These are phyloP conservation scores for Neofusicoccum ribis DNA, from an alignment of 2,329 filamentous ascomycete species.

Conservation along the genomic window DNA sequence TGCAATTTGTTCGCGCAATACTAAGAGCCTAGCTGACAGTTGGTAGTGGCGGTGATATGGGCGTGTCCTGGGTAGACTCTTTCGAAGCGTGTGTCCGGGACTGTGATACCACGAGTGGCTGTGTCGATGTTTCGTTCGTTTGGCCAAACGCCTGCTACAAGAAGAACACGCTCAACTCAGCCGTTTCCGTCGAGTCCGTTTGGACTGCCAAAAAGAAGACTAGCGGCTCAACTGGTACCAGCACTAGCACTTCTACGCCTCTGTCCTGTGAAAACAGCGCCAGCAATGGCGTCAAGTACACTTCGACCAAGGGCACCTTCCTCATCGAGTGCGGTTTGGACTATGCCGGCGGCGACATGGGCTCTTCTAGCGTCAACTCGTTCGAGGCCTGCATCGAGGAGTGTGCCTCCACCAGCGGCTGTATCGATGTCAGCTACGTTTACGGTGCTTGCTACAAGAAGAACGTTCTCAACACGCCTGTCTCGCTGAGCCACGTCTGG, in stretches of 20 bases:
- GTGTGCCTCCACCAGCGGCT: slow-evolving; percentile 17
- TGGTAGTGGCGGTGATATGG: slow-evolving; percentile 18
- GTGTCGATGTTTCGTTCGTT: slow-evolving; percentile 23
- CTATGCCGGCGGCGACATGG: slow-evolving; percentile 16
- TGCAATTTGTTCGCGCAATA: background rate
- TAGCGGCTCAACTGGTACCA: background rate
- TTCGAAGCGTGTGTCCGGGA: slow-evolving; percentile 21
- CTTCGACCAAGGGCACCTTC: slow-evolving; percentile 22
- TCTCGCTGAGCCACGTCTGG: slow-evolving; percentile 11
- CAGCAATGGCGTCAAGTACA: slow-evolving; percentile 21
- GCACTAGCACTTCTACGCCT: background rate
- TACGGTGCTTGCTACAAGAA: slow-evolving; percentile 20
- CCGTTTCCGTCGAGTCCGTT: background rate
- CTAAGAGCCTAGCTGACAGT: background rate
- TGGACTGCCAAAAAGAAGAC: background rate
- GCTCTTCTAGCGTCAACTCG: background rate
- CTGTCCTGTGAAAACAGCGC: slow-evolving; percentile 16
- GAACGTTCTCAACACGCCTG: background rate
- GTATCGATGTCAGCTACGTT: slow-evolving; percentile 17
- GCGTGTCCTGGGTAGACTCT: slow-evolving; percentile 4
- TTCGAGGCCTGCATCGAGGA: slow-evolving; percentile 13
- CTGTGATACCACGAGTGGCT: slow-evolving; percentile 22
- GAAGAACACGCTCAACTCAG: slow-evolving; percentile 19
- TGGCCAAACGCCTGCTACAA: slow-evolving; percentile 24
- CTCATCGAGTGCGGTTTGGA: slow-evolving; percentile 15